Evolutionary conservation across 768 basidiomycete species (phyloP), one percentile per base, ranked within the genome.

Genomic region (Russula sp.): DNA sequence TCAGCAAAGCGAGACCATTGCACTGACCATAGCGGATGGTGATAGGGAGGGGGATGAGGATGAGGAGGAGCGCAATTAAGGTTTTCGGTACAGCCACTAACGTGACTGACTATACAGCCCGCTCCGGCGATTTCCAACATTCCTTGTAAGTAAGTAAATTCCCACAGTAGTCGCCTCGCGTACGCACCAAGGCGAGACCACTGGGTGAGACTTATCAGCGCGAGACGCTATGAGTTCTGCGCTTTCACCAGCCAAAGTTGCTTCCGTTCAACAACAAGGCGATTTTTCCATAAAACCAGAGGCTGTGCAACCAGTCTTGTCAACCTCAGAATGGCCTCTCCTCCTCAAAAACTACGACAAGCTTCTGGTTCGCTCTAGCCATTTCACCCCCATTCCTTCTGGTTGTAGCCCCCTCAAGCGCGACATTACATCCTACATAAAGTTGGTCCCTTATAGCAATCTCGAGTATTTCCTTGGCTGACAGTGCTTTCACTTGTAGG

Each of bases 291-390:
- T 96, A 75, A 90, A 93, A 74, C 85, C 93, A 3, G 89, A 94
- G 74, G 76, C 79, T 44, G 75, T 77, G 8, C 76, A 85, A 6
- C 94, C 93, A 9, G 82, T 82, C 69, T 83, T 96, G 35, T 92
- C 98, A 73, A 98, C 97, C 20, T 96, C 94, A 0, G 82, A 98
- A 77, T 99, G 97, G 97, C 97, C 97, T 40, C 80, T 99, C 9
- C 84, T 99, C 5, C 82, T 99, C 62, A 99, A 98, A 84, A 98
- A 99, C 76, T 99, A 98, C 75, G 96, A 98, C 82, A 96, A 97
- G 74, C 79, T 97, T 20, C 86, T 96, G 62, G 85, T 94, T 70
- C 88, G 97, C 61, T 95, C 94, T 35, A 88, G 91, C 63, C 97
- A 99, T 79, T 99, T 98, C 76, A 98, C 97, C 9, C 97, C 96